phyloP scores from a whole-genome alignment of 352 stramenopile genomes.

The Paralagenidium karlingii region DNA sequence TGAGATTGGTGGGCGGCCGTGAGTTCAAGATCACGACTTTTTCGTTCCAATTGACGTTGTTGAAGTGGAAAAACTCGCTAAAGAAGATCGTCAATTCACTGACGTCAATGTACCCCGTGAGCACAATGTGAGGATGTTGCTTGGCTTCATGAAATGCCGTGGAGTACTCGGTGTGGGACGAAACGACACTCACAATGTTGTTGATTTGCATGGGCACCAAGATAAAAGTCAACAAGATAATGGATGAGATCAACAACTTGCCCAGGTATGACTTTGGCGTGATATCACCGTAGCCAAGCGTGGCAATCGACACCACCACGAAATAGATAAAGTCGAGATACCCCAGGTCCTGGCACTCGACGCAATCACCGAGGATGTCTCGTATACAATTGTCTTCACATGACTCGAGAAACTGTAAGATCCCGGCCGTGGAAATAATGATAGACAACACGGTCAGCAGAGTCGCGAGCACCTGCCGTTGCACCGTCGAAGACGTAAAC shows the following conservation, averaged over 20 bases:
- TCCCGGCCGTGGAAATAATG: conserved; percentile 46
- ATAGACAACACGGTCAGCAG: conserved; percentile 61
- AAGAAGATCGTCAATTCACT: conserved; percentile 58
- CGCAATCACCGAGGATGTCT: conserved; percentile 6
- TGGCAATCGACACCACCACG: conserved; percentile 77
- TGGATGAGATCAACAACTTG: conserved; percentile 68
- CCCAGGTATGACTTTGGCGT: conserved; percentile 38
- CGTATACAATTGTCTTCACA: conserved; percentile 12
- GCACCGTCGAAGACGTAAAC: conserved; percentile 58
- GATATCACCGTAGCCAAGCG: conserved; percentile 76
- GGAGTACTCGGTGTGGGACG: conserved; percentile 68
- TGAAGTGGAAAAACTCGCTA: conserved; percentile 74
- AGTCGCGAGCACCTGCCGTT: conserved; percentile 45
- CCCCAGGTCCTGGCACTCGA: conserved; percentile 38
- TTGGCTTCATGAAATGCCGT: conserved; percentile 61
- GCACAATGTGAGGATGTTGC: conserved; percentile 59
- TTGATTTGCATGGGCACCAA: conserved; percentile 71
- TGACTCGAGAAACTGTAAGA: conserved; percentile 54
- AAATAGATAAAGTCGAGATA: conserved; percentile 76
- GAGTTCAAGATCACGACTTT: conserved; percentile 67
- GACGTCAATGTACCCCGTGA: conserved; percentile 57
- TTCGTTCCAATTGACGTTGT: conserved; percentile 77
- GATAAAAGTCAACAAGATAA: conserved; percentile 77
- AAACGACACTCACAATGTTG: conserved; percentile 58
- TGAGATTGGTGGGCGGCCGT: conserved; percentile 32